These are phyloP conservation scores for Penicillium samsonianum DNA, from an alignment of 495 filamentous ascomycete genomes.

Conservation along the genomic window DNA sequence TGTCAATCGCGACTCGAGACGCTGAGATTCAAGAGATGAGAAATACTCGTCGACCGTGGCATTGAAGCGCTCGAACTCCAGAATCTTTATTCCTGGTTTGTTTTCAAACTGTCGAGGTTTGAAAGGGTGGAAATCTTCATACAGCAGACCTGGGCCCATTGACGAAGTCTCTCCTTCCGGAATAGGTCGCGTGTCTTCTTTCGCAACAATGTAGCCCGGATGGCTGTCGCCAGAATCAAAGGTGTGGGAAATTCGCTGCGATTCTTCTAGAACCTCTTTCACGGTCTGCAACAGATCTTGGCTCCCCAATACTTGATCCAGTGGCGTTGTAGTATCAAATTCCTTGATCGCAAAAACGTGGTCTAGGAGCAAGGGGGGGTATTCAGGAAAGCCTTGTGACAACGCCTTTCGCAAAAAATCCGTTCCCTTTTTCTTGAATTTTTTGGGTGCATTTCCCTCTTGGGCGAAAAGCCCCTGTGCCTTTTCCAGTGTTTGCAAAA, in stretches of 20 bases:
- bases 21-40: constrained; percentile 93
- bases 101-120: constrained; percentile 78
- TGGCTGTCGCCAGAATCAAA: constrained; percentile 35
- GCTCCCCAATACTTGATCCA: constrained; percentile 67
- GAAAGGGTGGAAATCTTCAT: constrained; percentile 97
- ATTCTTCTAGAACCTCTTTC: constrained; percentile 64
- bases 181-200: constrained; percentile 46
- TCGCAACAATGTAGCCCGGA: constrained; percentile 86
- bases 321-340: constrained; percentile 65
- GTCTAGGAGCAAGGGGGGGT: constrained; percentile 82
- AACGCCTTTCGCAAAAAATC: constrained; percentile 78
- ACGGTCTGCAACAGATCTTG: constrained; percentile 64
- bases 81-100: constrained; percentile 59
- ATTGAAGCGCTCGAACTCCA: constrained; percentile 83
- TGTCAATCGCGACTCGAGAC: constrained; percentile 75
- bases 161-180: constrained; percentile 41
- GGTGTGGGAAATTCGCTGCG: constrained; percentile 51
- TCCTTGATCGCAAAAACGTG: constrained; percentile 70
- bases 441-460: constrained; percentile 58
- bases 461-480: constrained; percentile 57
- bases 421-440: constrained; percentile 76
- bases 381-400: constrained; percentile 79
- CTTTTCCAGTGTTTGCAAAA: constrained; percentile 68
- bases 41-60: constrained; percentile 95
- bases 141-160: constrained; percentile 59